Evolutionary conservation across 768 basidiomycete genomes (phyloP), one percentile per base, ranked within the genome.

Genomic region (Leccinum broughii): DNA sequence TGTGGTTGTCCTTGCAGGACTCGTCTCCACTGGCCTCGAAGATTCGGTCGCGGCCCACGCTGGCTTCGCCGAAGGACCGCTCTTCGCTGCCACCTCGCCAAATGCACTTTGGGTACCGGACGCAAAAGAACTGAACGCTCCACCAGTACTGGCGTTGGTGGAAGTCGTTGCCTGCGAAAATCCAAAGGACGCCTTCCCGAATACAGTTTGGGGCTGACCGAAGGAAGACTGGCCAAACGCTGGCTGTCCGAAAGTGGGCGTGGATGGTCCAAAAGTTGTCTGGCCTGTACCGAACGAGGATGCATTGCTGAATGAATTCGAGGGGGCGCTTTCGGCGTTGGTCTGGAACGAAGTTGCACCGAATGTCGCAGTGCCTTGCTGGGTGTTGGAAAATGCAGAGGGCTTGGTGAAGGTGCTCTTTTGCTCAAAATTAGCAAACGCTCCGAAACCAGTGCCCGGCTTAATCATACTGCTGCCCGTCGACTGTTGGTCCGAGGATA

Each of bases 111-210:
- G 68, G 3, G 64, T 51, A 20, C 51, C 49, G 24, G 66, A 66
- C 22, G 75, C 73, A 57, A 78, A 77, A 11, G 74, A 70, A 34
- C 77, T 63, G 61, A 80, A 80, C 15, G 71, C 78, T 35, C 75
- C 77, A 53, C 69, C 57, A 9, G 54, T 34, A 17, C 64, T 53
- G 17, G 58, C 34, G n/a, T 11, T 54, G 15, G 48, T 22, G n/a
- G 72, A n/a, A n/a, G 64, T 26, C 14, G 56, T 51, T 32, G 56
- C 50, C 15, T 62, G 35, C 1, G 65, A 59, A 14, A 69, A 56
- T 17, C 59, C 64, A 22, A 72, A 62, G 3, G 69, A 51, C n/a
- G 70, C 34, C 58, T 71, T 66, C 5, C 64, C 71, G 20, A 75
- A 74, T 34, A 51, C 30, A 11, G 52, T 52, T 39, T 62, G 58